These are phyloP conservation scores for Hermanozyma aechmeae DNA, from an alignment of 805 yeast species.

Conservation along the genomic window DNA sequence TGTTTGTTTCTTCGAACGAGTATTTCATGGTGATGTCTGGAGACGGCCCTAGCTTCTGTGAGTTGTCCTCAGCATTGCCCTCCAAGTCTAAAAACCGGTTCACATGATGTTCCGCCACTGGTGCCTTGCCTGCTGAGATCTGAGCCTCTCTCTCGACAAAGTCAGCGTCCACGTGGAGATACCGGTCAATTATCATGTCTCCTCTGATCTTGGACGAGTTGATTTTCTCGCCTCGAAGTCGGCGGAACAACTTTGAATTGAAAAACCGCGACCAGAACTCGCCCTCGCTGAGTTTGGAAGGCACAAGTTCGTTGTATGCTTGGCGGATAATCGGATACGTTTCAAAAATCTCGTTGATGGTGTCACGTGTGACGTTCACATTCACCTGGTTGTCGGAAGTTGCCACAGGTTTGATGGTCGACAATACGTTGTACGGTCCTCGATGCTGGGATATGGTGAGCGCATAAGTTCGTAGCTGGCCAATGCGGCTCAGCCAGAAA, in stretches of 20 bases:
- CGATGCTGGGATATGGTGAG: conserved; percentile 73
- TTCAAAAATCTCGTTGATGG: conserved; percentile 78
- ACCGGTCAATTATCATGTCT: conserved; percentile 78
- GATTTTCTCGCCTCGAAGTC: conserved; percentile 81
- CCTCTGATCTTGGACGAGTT: conserved; percentile 64
- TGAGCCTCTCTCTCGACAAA: conserved; percentile 30
- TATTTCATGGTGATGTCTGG: conserved; percentile 87
- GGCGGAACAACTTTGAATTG: conserved; percentile 78
- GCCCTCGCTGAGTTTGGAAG: conserved; percentile 69
- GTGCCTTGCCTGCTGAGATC: conserved; percentile 10
- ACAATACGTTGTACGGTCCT: conserved; percentile 89
- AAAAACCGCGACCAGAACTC: conserved; percentile 96
- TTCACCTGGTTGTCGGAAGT: conserved; percentile 88
- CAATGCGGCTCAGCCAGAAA: conserved; percentile 80
- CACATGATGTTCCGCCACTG: conserved; percentile 30
- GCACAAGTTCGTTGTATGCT: conserved; percentile 88
- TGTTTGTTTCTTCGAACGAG: conserved; percentile 33
- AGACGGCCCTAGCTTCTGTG: conserved; percentile 63
- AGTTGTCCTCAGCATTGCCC: conserved; percentile 76
- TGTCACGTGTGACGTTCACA: conserved; percentile 85
- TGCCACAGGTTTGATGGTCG: conserved; percentile 91
- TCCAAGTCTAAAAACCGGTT: conserved; percentile 67
- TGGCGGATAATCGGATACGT: conserved; percentile 87
- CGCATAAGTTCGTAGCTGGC: conserved; percentile 77
- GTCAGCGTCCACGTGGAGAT: conserved; percentile 62